phyloP scores from a whole-genome alignment of 2,329 filamentous ascomycete species.

The Colletotrichum musicola region DNA sequence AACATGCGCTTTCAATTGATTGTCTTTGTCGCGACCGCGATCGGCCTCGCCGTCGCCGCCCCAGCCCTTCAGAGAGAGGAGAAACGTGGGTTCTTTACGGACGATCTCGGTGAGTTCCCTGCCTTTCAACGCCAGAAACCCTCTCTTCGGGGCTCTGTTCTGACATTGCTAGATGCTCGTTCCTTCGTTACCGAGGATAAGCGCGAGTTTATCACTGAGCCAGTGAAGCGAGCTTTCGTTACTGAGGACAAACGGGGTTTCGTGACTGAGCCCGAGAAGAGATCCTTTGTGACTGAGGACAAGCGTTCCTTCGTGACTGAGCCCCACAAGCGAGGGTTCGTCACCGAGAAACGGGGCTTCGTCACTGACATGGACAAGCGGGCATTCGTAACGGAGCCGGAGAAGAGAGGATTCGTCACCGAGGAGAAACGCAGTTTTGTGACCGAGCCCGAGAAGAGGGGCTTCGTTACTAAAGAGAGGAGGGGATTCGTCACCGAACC shows the following conservation, averaged over 20 bases:
- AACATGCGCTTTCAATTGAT: not conserved
- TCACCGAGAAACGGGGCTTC: not conserved
- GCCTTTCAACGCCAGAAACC: not conserved
- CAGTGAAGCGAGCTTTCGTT: not conserved
- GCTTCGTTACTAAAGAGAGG: not conserved
- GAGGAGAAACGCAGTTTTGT: not conserved
- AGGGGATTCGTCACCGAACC: not conserved
- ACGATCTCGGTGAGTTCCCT: not conserved
- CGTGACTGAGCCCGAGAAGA: not conserved
- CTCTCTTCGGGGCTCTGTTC: not conserved
- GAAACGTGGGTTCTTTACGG: not conserved
- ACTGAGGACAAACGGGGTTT: not conserved
- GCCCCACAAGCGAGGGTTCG: not conserved
- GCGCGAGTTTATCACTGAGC: too few relatives aligned
- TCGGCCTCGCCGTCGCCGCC: not conserved
- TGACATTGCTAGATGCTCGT: not conserved
- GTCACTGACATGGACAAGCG: not conserved
- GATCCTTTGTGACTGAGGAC: not conserved
- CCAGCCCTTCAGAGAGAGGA: not conserved
- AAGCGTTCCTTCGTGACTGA: not conserved
- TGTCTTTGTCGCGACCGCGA: not conserved
- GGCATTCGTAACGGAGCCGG: not conserved
- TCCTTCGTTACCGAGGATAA: too few relatives aligned
- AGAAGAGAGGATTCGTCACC: constrained; percentile 4
- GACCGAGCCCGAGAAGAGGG: not conserved